These are phyloP conservation scores for Gymnopilus junonius DNA, from an alignment of 768 basidiomycete genomes.

Conservation along the genomic window DNA sequence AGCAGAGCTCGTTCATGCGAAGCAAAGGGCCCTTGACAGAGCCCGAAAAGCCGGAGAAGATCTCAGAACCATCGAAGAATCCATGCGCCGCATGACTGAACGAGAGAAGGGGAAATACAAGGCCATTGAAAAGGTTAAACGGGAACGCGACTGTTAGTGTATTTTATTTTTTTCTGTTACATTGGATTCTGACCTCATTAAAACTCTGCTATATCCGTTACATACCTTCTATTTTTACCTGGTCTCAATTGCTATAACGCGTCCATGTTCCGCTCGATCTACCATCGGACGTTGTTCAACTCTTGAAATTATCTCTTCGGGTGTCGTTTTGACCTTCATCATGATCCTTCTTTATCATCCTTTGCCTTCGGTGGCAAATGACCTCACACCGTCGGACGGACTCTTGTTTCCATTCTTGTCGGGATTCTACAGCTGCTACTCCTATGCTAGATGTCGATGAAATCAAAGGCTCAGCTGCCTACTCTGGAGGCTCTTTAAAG, in stretches of 20 bases:
- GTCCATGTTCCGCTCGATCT: constrained; percentile 2
- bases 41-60: constrained; percentile 79
- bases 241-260: background rate
- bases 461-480: constrained; percentile 38
- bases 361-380: background rate
- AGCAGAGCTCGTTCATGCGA: constrained; percentile 59
- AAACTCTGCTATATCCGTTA: constrained; percentile 18
- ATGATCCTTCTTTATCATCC: background rate
- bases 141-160: constrained; percentile 77
- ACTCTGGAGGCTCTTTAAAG: constrained; percentile 40
- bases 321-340: background rate
- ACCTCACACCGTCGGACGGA: background rate
- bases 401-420: background rate
- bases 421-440: constrained; percentile 24
- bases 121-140: constrained; percentile 71
- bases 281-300: constrained; percentile 1
- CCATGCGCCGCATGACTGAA: constrained; percentile 77
- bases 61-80: constrained; percentile 74
- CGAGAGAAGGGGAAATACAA: constrained; percentile 76
- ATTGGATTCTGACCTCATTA: constrained; percentile 22
- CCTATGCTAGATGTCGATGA: constrained; percentile 60
- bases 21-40: constrained; percentile 60
- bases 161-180: constrained; percentile 23
- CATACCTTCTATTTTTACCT: constrained; percentile 19
- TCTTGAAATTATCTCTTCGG: background rate